Evolutionary conservation across 495 filamentous ascomycete species (phyloP).

Genomic region (Daldinia caldariorum): DNA sequence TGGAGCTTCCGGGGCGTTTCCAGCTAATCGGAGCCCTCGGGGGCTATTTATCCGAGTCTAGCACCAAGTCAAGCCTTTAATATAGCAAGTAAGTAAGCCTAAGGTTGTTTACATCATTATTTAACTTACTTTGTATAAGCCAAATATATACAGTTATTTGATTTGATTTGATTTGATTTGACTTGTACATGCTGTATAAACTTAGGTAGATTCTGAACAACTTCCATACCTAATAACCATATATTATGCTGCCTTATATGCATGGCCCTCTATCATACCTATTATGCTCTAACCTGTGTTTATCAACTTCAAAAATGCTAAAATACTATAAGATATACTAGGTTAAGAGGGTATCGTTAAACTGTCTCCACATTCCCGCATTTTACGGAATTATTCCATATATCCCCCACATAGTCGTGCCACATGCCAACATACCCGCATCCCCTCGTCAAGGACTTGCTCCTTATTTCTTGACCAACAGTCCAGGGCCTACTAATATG

Average conservation of each 20-base stretch:
- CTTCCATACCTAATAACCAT: background rate
- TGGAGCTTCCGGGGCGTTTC: too few relatives aligned
- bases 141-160: too few relatives aligned
- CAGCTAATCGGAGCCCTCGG: too few relatives aligned
- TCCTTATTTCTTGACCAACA: slow-evolving; percentile 27
- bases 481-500: slow-evolving; percentile 22
- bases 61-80: too few relatives aligned
- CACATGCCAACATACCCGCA: too few relatives aligned
- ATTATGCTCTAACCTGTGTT: background rate
- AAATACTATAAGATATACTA: background rate
- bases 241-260: background rate
- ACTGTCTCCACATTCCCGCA: background rate
- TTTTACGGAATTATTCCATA: background rate
- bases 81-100: too few relatives aligned
- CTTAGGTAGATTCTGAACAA: background rate
- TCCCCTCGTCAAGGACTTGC: background rate
- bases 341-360: background rate
- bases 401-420: background rate
- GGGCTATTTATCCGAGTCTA: too few relatives aligned
- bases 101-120: too few relatives aligned
- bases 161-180: too few relatives aligned
- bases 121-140: too few relatives aligned
- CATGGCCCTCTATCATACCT: background rate
- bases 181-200: too few relatives aligned
- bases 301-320: background rate